Evolutionary conservation across 202 grass and related monocot genomes (phyloP), one percentile per base, ranked within the genome.

Genomic region (Bolboschoenoplectus hybrid): DNA sequence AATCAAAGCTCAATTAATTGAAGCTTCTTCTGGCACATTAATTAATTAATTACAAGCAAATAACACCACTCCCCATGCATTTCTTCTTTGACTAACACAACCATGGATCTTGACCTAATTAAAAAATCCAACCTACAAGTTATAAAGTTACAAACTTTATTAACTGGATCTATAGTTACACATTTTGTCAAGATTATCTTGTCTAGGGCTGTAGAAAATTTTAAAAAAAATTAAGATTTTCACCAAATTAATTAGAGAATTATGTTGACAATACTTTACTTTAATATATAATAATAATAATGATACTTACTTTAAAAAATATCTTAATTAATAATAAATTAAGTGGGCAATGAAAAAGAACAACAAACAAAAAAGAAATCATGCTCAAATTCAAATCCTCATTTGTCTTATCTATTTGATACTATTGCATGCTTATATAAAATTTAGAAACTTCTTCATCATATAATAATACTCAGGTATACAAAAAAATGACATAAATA

Each of bases 11-110:
- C 64, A 26, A 26, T 26, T 26, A 26, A 84, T 10, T 69, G 66
- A 73, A 85, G 63, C 49, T 73, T 85, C 49, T 71, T 85, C 49
- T 71, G 14, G 1, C 63, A 84, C 51, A 26, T 26, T 26, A 26
- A 26, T 26, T 26, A 26, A 85, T 85, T 74, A 85, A 85, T 56
- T 69, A 71, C 64, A 71, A 5, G 6, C 47, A 45, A 73, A 72
- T 46, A 50, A 72, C 44, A 6, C 62, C 65, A 55, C 20, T 32
- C 6, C 63, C 35, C 20, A 81, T 81, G 55, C 67, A 19, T 44
- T 71, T 71, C 67, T 71, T 46, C 40, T 71, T 71, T 71, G 67
- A 71, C 40, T 71, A 43, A 45, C 14, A 41, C 67, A 45, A 70
- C 38, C 38, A 12, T 0, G 39, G 38, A 69, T 69, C 66, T 69